Conservation (phyloP, 495 filamentous ascomycete species). For the Talaromyces proteolyticus region DNA sequence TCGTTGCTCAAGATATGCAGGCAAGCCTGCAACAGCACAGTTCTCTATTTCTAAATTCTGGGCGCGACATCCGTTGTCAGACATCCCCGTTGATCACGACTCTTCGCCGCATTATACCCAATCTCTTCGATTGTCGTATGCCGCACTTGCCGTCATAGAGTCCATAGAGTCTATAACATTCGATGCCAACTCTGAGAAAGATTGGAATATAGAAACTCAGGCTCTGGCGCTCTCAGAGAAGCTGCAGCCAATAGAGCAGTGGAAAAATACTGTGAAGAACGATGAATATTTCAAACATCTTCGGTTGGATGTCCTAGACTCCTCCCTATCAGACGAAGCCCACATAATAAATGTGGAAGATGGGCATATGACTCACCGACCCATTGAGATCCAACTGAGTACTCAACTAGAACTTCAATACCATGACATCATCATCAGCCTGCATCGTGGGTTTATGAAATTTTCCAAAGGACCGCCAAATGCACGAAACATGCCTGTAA, state of each 20-base stretch:
- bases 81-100: neutral
- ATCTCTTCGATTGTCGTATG: constrained; percentile 16
- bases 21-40: constrained; percentile 16
- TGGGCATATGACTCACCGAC: constrained; percentile 1
- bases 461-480: constrained; percentile 17
- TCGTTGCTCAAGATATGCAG: constrained; percentile 23
- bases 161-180: constrained; percentile 6
- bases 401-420: constrained; percentile 20
- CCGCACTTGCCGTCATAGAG: constrained; percentile 14
- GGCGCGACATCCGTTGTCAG: neutral
- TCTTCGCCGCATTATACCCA: constrained; percentile 14
- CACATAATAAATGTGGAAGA: neutral
- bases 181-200: neutral
- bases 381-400: constrained; percentile 7
- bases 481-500: constrained; percentile 11
- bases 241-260: constrained; percentile 6
- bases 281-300: constrained; percentile 2
- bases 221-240: neutral
- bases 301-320: neutral
- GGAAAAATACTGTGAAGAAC: constrained; percentile 7
- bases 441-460: constrained; percentile 20
- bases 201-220: neutral
- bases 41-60: neutral
- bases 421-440: constrained; percentile 21
- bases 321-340: neutral